Base-by-base conservation (phyloP, 768 basidiomycete genomes). In the Tricholoma sp. region DNA sequence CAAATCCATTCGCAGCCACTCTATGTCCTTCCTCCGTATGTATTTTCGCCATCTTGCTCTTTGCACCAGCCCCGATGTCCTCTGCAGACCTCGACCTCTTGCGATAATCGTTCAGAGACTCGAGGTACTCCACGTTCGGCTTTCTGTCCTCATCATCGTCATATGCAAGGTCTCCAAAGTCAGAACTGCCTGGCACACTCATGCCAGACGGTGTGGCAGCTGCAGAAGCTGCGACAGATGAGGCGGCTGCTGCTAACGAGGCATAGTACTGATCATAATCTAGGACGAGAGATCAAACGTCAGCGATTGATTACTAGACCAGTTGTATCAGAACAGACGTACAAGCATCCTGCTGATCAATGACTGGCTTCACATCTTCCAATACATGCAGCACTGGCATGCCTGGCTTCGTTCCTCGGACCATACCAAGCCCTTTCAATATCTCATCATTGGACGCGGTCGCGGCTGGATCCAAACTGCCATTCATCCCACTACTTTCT, bases 231-330 rank as follows among this genome's bases (percentile, higher is more conserved):
- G 76, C 75, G 12, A 76, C 75, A 0, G 85, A 68, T 1, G 74
- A 70, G 8, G 77, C 86, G 1, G 84, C 86, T 9, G 84, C 86
- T 9, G 84, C 86, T 41, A 92, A 72, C 11, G 84, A 85, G 20
- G 91, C 89, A 59, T 92, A 92, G 61, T 92, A 92, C 56, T 86
- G 86, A 57, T 91, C 90, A 63, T 85, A 91, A 65, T 87, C 89
- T 91, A 59, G 15, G 13, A 20, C 5, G 37, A 51, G 41, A 47
- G 17, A 49, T 45, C 32, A 52, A 57, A 6, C 59, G 34, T 50
- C 9, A 18, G 29, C 47, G 4, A n/a, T n/a, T 6, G 18, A n/a
- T 56, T 37, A 49, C 54, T 9, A 13, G 15, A 17, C 3, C 17
- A 13, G 33, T n/a, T 12, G 31, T 36, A 34, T 37, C 55, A 15